Base-by-base conservation (phyloP, 306 rosid genomes). In the Sindora glabra region DNA sequence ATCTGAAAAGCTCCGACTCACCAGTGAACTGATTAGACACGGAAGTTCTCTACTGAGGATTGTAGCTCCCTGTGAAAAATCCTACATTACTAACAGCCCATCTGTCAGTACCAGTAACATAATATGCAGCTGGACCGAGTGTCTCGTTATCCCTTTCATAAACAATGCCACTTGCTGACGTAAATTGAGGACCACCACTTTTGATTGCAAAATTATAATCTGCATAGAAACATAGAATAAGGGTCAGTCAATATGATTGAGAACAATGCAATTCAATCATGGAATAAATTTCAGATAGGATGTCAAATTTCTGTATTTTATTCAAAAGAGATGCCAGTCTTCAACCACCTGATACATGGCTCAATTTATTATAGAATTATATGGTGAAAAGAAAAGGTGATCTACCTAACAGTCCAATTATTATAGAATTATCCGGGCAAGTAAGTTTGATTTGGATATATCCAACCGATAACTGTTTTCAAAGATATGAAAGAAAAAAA, bases 31-130 rank as follows among this genome's bases (percentile, higher is more conserved):
- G 88, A 49, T 74, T 66, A 53, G 58, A 2, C 1, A 75, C 77
- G 29, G 0, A 59, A 36, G 64, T 64, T 17, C 16, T 67, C 65
- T 14, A 86, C 6, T 0, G 3, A 64, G 75, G 64, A 56, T 70
- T 64, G 36, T 0, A 71, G 48, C 0, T 54, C 11, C 71, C 76
- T 0, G 74, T 67, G 52, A 78, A 90, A 10, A 49, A 53, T 57
- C 97, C 95, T 16, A 83, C 81, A 40, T 84, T 90, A 62, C 94
- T 90, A 55, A 80, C 81, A 8, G 73, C 94, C 97, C 97, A 84
- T 71, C 79, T 80, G 5, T 17, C 25, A 22, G 82, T 30, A 57
- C 42, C 70, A 9, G 80, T 74, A 47, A 80, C 89, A 72, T 42
- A 89, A 74, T 86, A 83, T 21, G 83, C 63, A 30, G 97, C 86